phyloP scores from a whole-genome alignment of 495 filamentous ascomycete genomes.

The Penicillium taxi region DNA sequence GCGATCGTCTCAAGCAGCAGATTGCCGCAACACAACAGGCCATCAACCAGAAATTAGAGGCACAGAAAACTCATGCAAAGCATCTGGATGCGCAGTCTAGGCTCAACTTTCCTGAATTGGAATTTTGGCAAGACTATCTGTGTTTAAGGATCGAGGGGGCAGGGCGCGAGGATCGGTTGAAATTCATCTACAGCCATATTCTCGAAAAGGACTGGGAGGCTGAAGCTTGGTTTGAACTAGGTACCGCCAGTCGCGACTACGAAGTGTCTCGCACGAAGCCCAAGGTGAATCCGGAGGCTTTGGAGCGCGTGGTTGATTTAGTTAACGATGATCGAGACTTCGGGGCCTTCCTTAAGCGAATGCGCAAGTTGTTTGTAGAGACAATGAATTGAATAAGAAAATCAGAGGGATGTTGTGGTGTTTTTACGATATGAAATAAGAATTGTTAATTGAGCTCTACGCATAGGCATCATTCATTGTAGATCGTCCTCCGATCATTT shows the following conservation, averaged over 20 bases:
- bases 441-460: constrained; percentile 17
- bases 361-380: constrained; percentile 76
- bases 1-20: constrained; percentile 66
- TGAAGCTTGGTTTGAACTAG: constrained; percentile 90
- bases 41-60: constrained; percentile 52
- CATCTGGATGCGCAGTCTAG: constrained; percentile 70
- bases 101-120: constrained; percentile 82
- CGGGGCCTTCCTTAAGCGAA: constrained; percentile 74
- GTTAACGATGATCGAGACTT: constrained; percentile 79
- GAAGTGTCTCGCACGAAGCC: constrained; percentile 69
- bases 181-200: constrained; percentile 85
- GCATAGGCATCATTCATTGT: constrained; percentile 3
- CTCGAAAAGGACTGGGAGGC: constrained; percentile 75
- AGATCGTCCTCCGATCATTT: too few relatives aligned
- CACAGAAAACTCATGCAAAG: constrained; percentile 53
- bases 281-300: constrained; percentile 64
- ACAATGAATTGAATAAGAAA: constrained; percentile 45
- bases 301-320: constrained; percentile 63
- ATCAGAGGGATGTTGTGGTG: background rate
- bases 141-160: constrained; percentile 86
- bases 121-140: constrained; percentile 90
- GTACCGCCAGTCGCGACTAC: constrained; percentile 73
- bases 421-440: constrained; percentile 14
- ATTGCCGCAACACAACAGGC: constrained; percentile 69
- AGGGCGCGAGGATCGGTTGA: constrained; percentile 73